Evolutionary conservation across 345 rosid genomes (phyloP).

Genomic region (Eucalyptus microcorys): DNA sequence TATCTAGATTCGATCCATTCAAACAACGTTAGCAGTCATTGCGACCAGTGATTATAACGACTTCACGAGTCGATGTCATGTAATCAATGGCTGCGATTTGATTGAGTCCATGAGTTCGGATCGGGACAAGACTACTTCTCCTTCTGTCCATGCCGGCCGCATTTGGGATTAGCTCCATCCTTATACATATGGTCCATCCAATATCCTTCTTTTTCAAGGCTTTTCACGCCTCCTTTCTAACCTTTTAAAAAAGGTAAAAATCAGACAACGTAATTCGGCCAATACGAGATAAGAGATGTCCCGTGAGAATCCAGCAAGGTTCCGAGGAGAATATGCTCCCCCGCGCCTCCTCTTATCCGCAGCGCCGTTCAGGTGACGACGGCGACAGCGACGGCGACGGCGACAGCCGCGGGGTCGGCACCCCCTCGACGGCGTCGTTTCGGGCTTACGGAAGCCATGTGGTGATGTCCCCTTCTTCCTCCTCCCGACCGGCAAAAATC

Average conservation of each 20-base stretch:
- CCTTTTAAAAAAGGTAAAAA: not conserved
- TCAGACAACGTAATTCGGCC: not conserved
- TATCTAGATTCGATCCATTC: not conserved
- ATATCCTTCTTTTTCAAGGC: not conserved
- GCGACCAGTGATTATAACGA: accelerated
- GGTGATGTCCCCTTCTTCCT: not conserved
- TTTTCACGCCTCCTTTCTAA: not conserved
- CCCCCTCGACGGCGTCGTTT: not conserved
- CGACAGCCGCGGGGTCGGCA: not conserved
- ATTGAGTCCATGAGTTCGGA: not conserved
- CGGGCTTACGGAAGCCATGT: not conserved
- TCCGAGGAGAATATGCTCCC: not conserved
- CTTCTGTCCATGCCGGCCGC: not conserved
- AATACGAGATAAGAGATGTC: not conserved
- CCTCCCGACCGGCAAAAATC: not conserved
- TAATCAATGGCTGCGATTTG: not conserved
- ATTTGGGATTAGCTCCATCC: not conserved
- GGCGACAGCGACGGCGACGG: not conserved
- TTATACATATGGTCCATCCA: not conserved
- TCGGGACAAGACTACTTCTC: not conserved
- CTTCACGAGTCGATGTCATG: not conserved
- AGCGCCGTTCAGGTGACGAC: not conserved
- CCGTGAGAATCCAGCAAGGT: not conserved
- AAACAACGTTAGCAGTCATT: accelerated
- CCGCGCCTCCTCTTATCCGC: not conserved